These are phyloP conservation scores for Penicillium verrucosum DNA, from an alignment of 2,329 filamentous ascomycete genomes.

Conservation along the genomic window DNA sequence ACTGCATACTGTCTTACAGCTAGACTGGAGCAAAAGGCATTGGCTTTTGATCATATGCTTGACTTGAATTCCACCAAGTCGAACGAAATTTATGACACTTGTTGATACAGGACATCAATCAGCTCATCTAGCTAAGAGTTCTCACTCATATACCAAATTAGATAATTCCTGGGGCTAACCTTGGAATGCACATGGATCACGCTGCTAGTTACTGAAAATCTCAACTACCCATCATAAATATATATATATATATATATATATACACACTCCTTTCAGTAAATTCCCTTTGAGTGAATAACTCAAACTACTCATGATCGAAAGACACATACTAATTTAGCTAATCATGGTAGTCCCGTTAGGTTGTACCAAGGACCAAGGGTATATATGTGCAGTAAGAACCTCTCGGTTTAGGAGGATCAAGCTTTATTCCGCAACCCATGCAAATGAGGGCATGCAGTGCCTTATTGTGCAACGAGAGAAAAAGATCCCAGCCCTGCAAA, in stretches of 20 bases:
- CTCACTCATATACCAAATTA: neutral
- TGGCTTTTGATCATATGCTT: neutral
- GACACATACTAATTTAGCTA: neutral
- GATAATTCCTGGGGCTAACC: neutral
- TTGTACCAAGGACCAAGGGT: neutral
- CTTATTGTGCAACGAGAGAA: neutral
- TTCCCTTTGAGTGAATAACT: neutral
- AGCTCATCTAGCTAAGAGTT: neutral
- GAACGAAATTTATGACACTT: neutral
- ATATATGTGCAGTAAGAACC: neutral
- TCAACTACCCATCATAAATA: neutral
- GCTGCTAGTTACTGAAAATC: neutral
- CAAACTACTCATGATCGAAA: neutral
- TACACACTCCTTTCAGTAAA: neutral
- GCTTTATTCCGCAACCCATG: neutral
- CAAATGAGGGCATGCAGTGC: neutral
- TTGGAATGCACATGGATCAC: neutral
- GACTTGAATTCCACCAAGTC: neutral
- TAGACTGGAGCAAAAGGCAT: neutral
- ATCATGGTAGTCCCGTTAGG: neutral
- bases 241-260: neutral
- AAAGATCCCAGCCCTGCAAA: neutral
- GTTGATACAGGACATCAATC: neutral
- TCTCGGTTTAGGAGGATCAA: neutral
- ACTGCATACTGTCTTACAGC: neutral